Base-by-base conservation (phyloP, 129 eudicot genomes). In the Tanacetum coccineum region DNA sequence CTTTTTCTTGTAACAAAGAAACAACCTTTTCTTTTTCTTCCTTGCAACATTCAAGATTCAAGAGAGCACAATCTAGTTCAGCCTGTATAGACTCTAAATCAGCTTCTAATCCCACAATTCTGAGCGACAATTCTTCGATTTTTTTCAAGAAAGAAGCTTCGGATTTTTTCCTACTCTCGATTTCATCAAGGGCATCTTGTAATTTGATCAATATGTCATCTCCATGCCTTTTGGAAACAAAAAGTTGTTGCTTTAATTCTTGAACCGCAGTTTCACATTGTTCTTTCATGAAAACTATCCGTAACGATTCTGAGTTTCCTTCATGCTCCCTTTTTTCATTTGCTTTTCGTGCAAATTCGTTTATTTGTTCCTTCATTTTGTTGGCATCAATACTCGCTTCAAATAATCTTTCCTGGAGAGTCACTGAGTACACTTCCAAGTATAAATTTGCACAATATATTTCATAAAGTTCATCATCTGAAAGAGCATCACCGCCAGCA, bases 21-120 rank as follows among this genome's bases (percentile, higher is more conserved):
- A 74, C 79, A 30, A 88, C 81, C 64, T 80, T 87, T 75, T 84
- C 84, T 66, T 94, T 89, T 71, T 94, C 99, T 81, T 94, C 97
- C 86, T 78, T 94, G 81, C 99, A 89, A 69, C 99, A 94, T 70
- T 89, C 97, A 21, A 94, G 85, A 70, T 87, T 89, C 62, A 94
- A 77, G 14, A 79, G 49, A 8, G 96, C 82, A 70, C 97, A 94
- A 51, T 94, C 99, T 57, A 89, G 67, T 69, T 89, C 95, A 4
- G 97, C 80, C 73, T 75, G 78, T 45, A 81, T 67, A 0, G 87
- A 82, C 58, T 82, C 73, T 25, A 94, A 67, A 39, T 94, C 87
- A 25, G 62, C 79, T 64, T 94, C 99, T 72, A 87, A 78, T 60
- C 82, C 92, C 65, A 75, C 70, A 59, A 89, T 67, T 59, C 79